Percentiles rank a stretch among this genome's conserved stretches.
These are phyloP conservation scores for Metschnikowia hibisci DNA, from an alignment of 805 yeast genomes.

Conservation along the genomic window DNA sequence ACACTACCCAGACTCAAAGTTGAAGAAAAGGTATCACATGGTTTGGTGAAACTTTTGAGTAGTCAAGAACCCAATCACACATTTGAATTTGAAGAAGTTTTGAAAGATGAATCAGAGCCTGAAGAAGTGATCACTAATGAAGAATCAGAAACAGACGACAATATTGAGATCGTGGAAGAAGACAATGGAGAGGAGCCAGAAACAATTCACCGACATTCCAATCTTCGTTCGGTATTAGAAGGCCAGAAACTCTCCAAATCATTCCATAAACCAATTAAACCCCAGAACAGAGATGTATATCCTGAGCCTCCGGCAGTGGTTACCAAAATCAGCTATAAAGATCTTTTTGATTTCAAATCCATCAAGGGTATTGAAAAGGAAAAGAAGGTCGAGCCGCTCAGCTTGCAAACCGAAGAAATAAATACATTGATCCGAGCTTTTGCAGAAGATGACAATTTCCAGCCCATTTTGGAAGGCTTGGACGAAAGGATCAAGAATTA, in stretches of 20 bases:
- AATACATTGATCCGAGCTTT: neutral
- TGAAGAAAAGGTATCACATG: no score
- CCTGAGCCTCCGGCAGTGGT: slow-evolving; percentile 2
- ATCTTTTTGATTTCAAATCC: neutral
- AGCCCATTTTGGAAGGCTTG: neutral
- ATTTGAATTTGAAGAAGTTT: no score
- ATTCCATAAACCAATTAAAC: neutral
- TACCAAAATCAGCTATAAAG: slow-evolving; percentile 4
- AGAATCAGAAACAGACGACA: neutral
- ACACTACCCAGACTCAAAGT: no score
- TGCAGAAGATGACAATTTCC: neutral
- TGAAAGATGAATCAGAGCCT: no score
- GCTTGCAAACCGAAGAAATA: neutral
- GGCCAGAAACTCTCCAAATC: neutral
- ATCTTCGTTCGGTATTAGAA: slow-evolving; percentile 3
- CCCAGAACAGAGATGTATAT: neutral
- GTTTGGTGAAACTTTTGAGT: no score
- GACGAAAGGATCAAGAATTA: slow-evolving; percentile 3
- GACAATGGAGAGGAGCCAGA: neutral
- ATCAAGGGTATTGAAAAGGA: neutral
- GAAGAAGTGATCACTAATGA: neutral
- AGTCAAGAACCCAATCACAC: no score
- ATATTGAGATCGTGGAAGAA: neutral
- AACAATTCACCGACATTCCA: neutral
- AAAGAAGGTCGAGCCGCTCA: neutral